Base-by-base conservation (phyloP, 768 basidiomycete species). In the Pleurotus djamor region DNA sequence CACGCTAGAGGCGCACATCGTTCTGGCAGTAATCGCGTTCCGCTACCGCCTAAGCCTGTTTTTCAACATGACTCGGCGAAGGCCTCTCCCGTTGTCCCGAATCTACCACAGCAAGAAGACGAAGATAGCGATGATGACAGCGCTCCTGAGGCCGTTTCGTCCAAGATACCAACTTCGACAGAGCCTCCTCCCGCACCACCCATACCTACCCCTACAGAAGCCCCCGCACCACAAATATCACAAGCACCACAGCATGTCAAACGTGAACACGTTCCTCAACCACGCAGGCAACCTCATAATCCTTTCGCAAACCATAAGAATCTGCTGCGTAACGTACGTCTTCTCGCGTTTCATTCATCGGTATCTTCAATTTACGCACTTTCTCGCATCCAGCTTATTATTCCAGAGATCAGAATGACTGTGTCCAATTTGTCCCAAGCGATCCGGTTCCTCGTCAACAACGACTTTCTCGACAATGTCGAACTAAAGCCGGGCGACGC, bases 371-470 rank as follows among this genome's bases (percentile, higher is more conserved):
- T 54, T 16, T 14, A 38, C n/a, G 51, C 50, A 17, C 14, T 50
- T 55, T 52, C 67, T 48, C 65, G 21, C 57, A 35, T 55, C 33
- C 65, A 95, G 92, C 75, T 97, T 10, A 79, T 97, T 4, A 76
- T 89, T 16, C 91, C 89, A 10, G 94, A 96, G 68, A 94, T 96
- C 41, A 85, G 89, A 33, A 80, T 91, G 63, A 96, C 95, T 0
- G 82, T 95, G 4, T 96, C 94, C 1, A 95, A 95, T 71, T 79
- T 98, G 4, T 94, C 94, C 0, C 96, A 98, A 70, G 93, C 92
- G 4, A 92, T 97, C 63, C 86, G 83, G 34, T 98, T 97, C 71
- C 71, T 96, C 14, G 94, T 92, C 1, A 90, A 91, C 61, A 97
- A 98, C 63, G 87, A 94, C 67, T 94, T 96, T 72, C 74, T 98